Base-by-base conservation (phyloP, 1,139 yeast species). In the Spencermartinsiella ligniputridi region DNA sequence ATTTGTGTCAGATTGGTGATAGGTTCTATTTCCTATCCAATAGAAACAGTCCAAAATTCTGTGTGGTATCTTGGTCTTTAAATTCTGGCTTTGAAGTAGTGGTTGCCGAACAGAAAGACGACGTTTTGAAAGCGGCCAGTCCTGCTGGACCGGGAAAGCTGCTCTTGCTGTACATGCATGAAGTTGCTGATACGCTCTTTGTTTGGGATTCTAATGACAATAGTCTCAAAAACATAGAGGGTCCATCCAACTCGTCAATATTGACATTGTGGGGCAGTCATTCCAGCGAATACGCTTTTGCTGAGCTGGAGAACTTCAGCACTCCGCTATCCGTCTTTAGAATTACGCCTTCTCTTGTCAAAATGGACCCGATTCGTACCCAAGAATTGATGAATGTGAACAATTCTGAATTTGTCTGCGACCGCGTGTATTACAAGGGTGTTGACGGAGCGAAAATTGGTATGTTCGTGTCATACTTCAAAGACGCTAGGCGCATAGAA, bases 381-480 rank as follows among this genome's bases (percentile, higher is more conserved):
- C 13, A 27, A n/a, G n/a, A 35, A 20, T 11, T 13, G 16, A 13
- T 12, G 16, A n/a, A 19, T 8, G 16, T 18, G 15, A 20, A 13
- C 11, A 13, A 16, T 21, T 20, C 18, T 15, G 16, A 19, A 15
- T 41, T 41, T 36, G 44, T 41, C 13, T 35, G 40, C n/a, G 40
- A 41, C 24, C 24, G 40, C 18, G 38, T 20, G 17, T 3, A 11
- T 11, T 41, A 36, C 29, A 36, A 41, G 19, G 36, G 44, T 33
- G 25, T 22, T 17, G 44, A 41, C 19, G 44, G 44, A 4, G 27
- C 44, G 2, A 30, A 35, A 12, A 36, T 41, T 20, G 44, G 44
- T 16, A 35, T 41, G 40, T 41, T 41, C 30, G 40, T 41, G 17
- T 41, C 44, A 2, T 41, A 41, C 39, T 41, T 19, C 18, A 41